These are phyloP conservation scores for Oryza glumipatula DNA, from an alignment of 176 grass and related monocot genomes.

Conservation along the genomic window DNA sequence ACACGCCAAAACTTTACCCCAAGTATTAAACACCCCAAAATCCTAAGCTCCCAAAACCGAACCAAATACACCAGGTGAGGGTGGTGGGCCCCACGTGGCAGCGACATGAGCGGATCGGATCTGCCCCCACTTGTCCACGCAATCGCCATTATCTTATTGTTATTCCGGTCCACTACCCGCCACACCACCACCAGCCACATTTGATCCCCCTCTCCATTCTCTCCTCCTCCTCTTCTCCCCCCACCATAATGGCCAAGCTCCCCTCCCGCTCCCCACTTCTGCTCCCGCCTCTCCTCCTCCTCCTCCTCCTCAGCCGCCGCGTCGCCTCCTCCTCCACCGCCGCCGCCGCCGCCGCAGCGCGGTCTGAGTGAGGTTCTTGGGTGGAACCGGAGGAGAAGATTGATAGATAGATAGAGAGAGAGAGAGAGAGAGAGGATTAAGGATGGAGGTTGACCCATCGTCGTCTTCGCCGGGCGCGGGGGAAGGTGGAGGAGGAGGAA, in stretches of 20 bases:
- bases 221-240: not conserved
- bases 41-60: too few species aligned
- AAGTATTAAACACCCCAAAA: too few species aligned
- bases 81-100: not conserved
- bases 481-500: slow-evolving; percentile 17
- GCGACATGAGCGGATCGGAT: slow-evolving; percentile 14
- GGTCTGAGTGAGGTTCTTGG: not conserved
- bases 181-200: slow-evolving; percentile 36
- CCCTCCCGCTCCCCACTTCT: not conserved
- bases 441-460: slow-evolving; percentile 57
- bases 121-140: slow-evolving; percentile 13
- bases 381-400: not conserved
- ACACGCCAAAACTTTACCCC: too few species aligned
- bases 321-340: slow-evolving; percentile 12
- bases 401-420: too few species aligned
- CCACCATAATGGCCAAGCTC: slow-evolving; percentile 21
- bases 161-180: slow-evolving; percentile 49
- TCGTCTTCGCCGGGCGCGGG: not conserved
- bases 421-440: not conserved
- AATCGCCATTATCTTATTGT: slow-evolving; percentile 20
- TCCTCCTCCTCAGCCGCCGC: not conserved
- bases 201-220: slow-evolving; percentile 21
- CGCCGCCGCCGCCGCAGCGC: not conserved
- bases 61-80: too few species aligned
- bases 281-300: not conserved